Evolutionary conservation across 345 rosid genomes (phyloP).

Genomic region (Populus alba): DNA sequence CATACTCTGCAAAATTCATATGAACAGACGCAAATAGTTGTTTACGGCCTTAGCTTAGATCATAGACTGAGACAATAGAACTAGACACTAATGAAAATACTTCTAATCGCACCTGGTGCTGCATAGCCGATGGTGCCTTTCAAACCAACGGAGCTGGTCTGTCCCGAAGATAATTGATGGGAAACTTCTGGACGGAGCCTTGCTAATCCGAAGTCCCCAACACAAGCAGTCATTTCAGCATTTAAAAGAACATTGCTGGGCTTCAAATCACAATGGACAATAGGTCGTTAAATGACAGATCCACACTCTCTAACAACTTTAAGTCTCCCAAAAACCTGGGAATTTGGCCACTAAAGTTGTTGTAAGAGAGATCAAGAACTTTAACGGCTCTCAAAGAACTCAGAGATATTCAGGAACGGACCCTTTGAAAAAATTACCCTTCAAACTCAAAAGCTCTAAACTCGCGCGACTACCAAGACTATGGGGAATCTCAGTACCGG

Average conservation of each 20-base stretch:
- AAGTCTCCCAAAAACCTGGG: no score
- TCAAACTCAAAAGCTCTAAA: background rate
- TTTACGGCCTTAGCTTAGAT: no score
- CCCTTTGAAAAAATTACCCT: slow-evolving; percentile 8
- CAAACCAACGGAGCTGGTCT: background rate
- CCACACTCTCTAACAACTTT: background rate
- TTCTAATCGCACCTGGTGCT: background rate
- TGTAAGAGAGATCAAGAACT: background rate
- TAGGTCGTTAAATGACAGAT: background rate
- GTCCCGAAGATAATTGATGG: background rate
- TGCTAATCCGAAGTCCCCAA: background rate
- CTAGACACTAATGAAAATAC: no score
- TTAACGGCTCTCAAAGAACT: slow-evolving; percentile 6
- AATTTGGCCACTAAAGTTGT: no score
- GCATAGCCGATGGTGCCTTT: background rate
- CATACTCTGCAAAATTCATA: slow-evolving; percentile 7
- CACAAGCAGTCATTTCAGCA: background rate
- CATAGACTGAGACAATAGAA: no score
- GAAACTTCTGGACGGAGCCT: background rate
- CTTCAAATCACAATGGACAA: background rate
- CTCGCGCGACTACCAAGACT: no score
- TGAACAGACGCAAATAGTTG: no score
- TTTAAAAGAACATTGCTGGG: background rate
- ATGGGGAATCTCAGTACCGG: no score
- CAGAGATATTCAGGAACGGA: background rate